These are phyloP conservation scores for Annulohypoxylon maeteangense DNA, from an alignment of 495 filamentous ascomycete genomes.

Conservation along the genomic window DNA sequence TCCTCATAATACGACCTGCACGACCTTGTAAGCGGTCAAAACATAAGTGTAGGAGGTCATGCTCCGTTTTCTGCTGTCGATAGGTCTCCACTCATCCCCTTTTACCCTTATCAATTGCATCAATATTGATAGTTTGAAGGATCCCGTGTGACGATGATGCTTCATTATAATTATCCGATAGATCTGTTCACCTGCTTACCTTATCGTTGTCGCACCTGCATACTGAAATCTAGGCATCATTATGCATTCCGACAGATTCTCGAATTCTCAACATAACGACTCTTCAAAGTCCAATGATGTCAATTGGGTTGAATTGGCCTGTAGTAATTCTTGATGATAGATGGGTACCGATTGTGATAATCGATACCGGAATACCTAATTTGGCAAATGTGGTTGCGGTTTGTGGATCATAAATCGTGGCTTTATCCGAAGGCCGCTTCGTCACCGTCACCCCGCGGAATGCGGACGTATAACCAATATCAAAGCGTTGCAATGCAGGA, in stretches of 20 bases:
- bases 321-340: neutral
- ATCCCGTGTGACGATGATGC: slow-evolving; percentile 8
- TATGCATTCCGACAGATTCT: slow-evolving; percentile 23
- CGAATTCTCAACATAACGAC: neutral
- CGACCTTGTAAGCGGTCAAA: slow-evolving; percentile 23
- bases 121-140: neutral
- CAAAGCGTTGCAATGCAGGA: neutral
- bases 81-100: slow-evolving; percentile 18
- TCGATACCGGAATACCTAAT: slow-evolving; percentile 25
- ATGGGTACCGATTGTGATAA: neutral
- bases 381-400: slow-evolving; percentile 4
- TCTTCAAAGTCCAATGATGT: slow-evolving; percentile 27
- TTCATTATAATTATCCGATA: neutral
- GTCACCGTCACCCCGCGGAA: neutral
- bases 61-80: neutral
- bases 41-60: slow-evolving; percentile 15
- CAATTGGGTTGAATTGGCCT: slow-evolving; percentile 11
- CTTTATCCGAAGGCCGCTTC: neutral
- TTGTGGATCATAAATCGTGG: neutral
- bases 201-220: neutral
- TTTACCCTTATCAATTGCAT: slow-evolving; percentile 18
- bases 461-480: neutral
- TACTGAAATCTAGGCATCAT: slow-evolving; percentile 20
- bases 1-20: slow-evolving; percentile 18
- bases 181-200: slow-evolving; percentile 3